Conservation (phyloP, 176 grass and related monocot species). For the Eremochloa ophiuroides region DNA sequence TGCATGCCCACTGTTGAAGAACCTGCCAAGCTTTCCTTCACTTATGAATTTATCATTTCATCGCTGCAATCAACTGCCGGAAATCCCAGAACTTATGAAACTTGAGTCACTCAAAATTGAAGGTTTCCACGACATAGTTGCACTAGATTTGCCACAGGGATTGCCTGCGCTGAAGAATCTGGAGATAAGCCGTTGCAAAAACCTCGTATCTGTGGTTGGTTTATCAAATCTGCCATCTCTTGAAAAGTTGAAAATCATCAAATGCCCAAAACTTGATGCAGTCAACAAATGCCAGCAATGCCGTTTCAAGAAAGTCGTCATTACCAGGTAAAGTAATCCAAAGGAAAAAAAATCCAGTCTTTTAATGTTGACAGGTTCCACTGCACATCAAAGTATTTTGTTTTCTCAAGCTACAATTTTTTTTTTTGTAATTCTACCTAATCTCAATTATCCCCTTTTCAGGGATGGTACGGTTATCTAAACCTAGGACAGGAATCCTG, state of each 20-base stretch:
- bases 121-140: constrained; percentile 23
- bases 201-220: constrained; percentile 24
- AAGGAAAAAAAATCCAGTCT: not conserved
- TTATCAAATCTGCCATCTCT: constrained; percentile 12
- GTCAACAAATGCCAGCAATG: not conserved
- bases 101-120: constrained; percentile 21
- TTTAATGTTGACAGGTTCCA: no score
- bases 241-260: constrained; percentile 24
- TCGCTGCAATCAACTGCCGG: constrained; percentile 14
- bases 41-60: constrained; percentile 24
- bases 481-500: not conserved
- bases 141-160: not conserved
- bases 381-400: not conserved
- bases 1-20: constrained; percentile 19
- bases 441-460: not conserved
- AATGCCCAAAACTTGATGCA: constrained; percentile 21
- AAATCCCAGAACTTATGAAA: constrained; percentile 10
- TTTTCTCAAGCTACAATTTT: not conserved
- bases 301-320: not conserved
- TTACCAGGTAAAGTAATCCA: not conserved
- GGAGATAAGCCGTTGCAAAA: constrained; percentile 31
- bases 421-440: not conserved
- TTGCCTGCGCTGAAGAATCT: constrained; percentile 18
- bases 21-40: constrained; percentile 11
- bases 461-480: not conserved